phyloP scores from a whole-genome alignment of 148 eudicot genomes.

The Salicornia ramosissima region DNA sequence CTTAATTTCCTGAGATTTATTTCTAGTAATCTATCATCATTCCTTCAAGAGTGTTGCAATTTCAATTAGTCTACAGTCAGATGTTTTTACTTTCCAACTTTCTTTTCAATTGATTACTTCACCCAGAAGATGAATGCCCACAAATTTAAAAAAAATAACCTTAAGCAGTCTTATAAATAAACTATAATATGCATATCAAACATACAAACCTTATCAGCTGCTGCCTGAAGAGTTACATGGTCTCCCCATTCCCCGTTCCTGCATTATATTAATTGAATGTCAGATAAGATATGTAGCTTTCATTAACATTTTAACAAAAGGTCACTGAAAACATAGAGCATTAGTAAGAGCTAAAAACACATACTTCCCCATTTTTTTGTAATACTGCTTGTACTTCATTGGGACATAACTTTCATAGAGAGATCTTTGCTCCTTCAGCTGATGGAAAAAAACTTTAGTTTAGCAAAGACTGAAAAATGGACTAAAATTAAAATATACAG shows the following conservation, averaged over 20 bases:
- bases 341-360: slow-evolving; percentile 15
- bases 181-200: slow-evolving; percentile 12
- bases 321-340: slow-evolving; percentile 10
- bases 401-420: slow-evolving; percentile 84
- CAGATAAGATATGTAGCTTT: background rate
- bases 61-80: background rate
- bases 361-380: slow-evolving; percentile 92
- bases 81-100: background rate
- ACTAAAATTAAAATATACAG: background rate
- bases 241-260: slow-evolving; percentile 95
- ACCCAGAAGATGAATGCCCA: background rate
- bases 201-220: slow-evolving; percentile 69
- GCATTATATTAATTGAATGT: slow-evolving; percentile 19
- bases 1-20: background rate
- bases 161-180: background rate
- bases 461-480: slow-evolving; percentile 5
- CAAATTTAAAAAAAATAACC: slow-evolving; percentile 11
- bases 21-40: background rate
- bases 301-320: background rate
- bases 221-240: slow-evolving; percentile 90
- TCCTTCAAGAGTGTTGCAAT: background rate
- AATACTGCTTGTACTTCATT: slow-evolving; percentile 83
- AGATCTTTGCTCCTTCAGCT: slow-evolving; percentile 61
- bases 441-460: slow-evolving; percentile 26
- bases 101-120: background rate